Percentiles rank a stretch among this genome's conserved stretches.
phyloP scores from a whole-genome alignment of 108 stramenopile genomes.

The Skeletonema marinoi region DNA sequence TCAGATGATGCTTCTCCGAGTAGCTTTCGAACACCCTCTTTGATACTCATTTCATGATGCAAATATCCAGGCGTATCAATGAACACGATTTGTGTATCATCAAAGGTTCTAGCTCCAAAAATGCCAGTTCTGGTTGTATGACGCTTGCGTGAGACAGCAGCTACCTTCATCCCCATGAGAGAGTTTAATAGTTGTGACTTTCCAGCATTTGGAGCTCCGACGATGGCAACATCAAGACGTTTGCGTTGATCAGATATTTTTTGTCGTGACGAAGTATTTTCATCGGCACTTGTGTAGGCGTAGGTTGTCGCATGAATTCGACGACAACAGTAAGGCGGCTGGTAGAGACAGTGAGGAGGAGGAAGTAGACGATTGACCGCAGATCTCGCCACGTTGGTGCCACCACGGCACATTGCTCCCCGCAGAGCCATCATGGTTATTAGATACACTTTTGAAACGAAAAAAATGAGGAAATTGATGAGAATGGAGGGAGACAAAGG shows the following conservation, averaged over 20 bases:
- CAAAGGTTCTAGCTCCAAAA: constrained; percentile 80
- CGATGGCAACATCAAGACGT: constrained; percentile 87
- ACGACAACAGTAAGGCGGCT: neutral
- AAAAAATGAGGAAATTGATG: neutral
- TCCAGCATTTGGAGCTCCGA: constrained; percentile 88
- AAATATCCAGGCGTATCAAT: constrained; percentile 93
- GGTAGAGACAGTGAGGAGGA: neutral
- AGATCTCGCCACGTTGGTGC: neutral
- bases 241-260: constrained; percentile 9
- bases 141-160: constrained; percentile 91
- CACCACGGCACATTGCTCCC: neutral
- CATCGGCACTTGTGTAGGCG: neutral
- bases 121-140: constrained; percentile 89
- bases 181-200: constrained; percentile 87
- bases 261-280: neutral
- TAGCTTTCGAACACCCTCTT: constrained; percentile 72
- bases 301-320: neutral
- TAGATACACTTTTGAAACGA: neutral
- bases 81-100: constrained; percentile 83
- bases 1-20: constrained; percentile 62
- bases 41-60: constrained; percentile 52
- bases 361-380: neutral
- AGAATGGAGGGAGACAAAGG: neutral
- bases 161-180: constrained; percentile 73
- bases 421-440: neutral